A percentile compares a stretch with the other conserved stretches of the same genome.
phyloP scores from a whole-genome alignment of 2,329 filamentous ascomycete species.

The Gyromitra esculenta region DNA sequence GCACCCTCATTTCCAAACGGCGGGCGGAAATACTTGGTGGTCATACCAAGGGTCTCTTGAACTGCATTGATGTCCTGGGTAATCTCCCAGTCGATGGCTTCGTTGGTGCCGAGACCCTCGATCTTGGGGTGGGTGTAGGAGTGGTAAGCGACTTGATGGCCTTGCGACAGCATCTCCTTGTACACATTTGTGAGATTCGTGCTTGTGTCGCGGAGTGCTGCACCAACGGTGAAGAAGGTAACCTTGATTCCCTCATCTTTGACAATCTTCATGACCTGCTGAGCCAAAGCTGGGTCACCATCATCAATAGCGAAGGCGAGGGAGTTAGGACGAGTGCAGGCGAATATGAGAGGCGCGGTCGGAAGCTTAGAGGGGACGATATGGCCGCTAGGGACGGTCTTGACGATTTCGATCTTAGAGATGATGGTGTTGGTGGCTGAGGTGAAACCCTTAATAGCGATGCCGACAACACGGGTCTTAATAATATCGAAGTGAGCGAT shows the following conservation, averaged over 20 bases:
- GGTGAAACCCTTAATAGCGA: constrained; percentile 74
- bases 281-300: constrained; percentile 69
- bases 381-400: constrained; percentile 65
- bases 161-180: constrained; percentile 69
- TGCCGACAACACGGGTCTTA: constrained; percentile 66
- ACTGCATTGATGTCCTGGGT: constrained; percentile 67
- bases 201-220: constrained; percentile 68
- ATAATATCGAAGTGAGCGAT: constrained; percentile 73
- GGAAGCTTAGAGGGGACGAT: constrained; percentile 70
- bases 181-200: constrained; percentile 73
- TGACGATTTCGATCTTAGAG: constrained; percentile 70
- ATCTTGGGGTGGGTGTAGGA: constrained; percentile 76
- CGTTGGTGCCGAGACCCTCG: constrained; percentile 67
- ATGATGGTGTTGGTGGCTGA: constrained; percentile 64
- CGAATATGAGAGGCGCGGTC: constrained; percentile 70
- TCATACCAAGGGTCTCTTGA: constrained; percentile 56
- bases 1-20: constrained; percentile 76
- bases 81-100: constrained; percentile 71
- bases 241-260: constrained; percentile 71
- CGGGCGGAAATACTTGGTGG: constrained; percentile 70
- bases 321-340: constrained; percentile 73
- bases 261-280: constrained; percentile 71
- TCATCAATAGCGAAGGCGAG: constrained; percentile 80
- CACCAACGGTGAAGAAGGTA: constrained; percentile 76
- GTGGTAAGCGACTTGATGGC: constrained; percentile 76